These are phyloP conservation scores for Chaetomiaceae sp. DNA, from an alignment of 2,329 filamentous ascomycete species.

Conservation along the genomic window DNA sequence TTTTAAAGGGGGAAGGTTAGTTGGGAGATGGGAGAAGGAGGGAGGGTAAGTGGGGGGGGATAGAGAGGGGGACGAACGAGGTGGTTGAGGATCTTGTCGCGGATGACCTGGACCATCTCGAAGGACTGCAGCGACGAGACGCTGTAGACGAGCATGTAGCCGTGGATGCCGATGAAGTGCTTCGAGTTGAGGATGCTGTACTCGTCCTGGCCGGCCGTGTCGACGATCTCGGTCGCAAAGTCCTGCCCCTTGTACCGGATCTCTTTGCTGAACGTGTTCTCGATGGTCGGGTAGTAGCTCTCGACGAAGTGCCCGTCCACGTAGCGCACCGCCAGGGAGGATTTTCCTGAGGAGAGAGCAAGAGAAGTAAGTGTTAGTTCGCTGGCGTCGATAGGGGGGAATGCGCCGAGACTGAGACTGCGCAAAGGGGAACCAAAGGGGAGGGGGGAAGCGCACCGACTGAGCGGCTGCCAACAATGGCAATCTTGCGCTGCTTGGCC, in stretches of 20 bases:
- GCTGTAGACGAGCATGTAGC: conserved; percentile 98
- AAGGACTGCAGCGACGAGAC: conserved; percentile 90
- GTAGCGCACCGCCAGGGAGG: conserved; percentile 92
- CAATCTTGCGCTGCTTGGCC: conserved; percentile 88
- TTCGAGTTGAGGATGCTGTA: conserved; percentile 98
- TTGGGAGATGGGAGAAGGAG: neutral
- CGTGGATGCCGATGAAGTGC: conserved; percentile 98
- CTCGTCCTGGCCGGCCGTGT: conserved; percentile 97
- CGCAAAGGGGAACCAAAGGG: neutral
- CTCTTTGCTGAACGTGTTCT: conserved; percentile 96
- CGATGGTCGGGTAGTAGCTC: conserved; percentile 97
- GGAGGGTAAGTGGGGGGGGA: neutral
- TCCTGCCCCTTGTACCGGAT: conserved; percentile 92
- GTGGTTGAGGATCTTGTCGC: conserved; percentile 96
- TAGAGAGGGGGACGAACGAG: conserved; percentile 55
- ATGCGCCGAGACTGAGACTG: neutral
- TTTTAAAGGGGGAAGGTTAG: neutral
- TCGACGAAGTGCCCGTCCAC: conserved; percentile 98
- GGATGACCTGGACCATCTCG: conserved; percentile 94
- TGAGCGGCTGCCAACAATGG: conserved; percentile 90
- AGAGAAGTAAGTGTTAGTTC: neutral
- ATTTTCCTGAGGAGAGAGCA: conserved; percentile 73
- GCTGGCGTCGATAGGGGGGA: too few species aligned
- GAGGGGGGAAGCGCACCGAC: conserved; percentile 50
- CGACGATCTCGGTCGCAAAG: conserved; percentile 93